Conservation (phyloP, 176 grass and related monocot species). For the Paspalum notatum region DNA sequence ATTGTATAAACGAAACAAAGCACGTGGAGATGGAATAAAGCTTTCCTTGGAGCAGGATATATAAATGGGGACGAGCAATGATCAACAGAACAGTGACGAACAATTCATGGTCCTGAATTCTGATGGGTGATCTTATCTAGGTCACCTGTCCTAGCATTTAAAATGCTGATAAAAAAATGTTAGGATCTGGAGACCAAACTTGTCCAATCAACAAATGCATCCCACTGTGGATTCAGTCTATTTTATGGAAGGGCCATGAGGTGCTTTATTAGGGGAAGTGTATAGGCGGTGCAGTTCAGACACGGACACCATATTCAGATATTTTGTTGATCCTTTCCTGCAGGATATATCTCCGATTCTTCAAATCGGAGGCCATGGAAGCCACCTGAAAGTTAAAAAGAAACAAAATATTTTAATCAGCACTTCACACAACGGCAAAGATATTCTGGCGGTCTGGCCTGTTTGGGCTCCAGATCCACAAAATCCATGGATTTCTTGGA, state of each 20-base stretch:
- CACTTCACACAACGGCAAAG: not conserved
- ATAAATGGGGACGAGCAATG: not conserved
- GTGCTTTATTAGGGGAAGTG: not conserved
- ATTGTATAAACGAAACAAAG: not conserved
- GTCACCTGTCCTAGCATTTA: not conserved
- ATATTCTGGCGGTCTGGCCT: not conserved
- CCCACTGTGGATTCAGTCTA: slow-evolving; percentile 28
- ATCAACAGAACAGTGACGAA: slow-evolving; percentile 1
- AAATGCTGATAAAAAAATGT: slow-evolving; percentile 31
- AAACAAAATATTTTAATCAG: not conserved
- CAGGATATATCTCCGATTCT: slow-evolving; percentile 61
- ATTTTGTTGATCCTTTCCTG: slow-evolving; percentile 79
- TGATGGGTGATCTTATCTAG: slow-evolving; percentile 2
- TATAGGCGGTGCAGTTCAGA: slow-evolving; percentile 52
- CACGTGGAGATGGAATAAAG: not conserved
- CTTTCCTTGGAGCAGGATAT: not conserved
- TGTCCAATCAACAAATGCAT: slow-evolving; percentile 5
- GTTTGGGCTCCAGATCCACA: too few relatives aligned
- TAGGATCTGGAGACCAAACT: slow-evolving; percentile 11
- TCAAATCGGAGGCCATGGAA: slow-evolving; percentile 90
- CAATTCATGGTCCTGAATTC: slow-evolving; percentile 26
- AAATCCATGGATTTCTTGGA: too few relatives aligned
- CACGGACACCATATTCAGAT: slow-evolving; percentile 82
- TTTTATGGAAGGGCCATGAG: slow-evolving; percentile 32
- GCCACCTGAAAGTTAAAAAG: slow-evolving; percentile 65